A percentile compares a stretch with the other conserved stretches of the same genome.
These are phyloP conservation scores for Clohesyomyces aquaticus DNA, from an alignment of 495 filamentous ascomycete species.

Conservation along the genomic window DNA sequence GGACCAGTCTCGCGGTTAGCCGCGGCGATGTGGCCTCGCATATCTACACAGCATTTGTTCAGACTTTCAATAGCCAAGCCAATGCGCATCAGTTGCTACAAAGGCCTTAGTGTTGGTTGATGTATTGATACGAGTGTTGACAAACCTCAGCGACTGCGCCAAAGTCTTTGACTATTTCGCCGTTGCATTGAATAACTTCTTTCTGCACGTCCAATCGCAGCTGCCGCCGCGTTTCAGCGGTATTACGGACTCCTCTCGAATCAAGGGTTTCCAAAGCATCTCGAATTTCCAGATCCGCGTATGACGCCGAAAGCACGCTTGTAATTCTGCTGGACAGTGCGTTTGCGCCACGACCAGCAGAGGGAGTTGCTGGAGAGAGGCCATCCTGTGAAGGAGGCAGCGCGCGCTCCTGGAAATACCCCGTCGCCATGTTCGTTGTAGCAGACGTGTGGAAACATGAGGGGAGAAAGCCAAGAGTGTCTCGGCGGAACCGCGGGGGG, in stretches of 20 bases:
- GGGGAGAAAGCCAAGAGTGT: not conserved
- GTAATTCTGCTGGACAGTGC: conserved; percentile 76
- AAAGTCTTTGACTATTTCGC: conserved; percentile 86
- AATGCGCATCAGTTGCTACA: conserved; percentile 85
- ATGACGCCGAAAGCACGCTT: conserved; percentile 85
- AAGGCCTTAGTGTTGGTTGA: conserved; percentile 32
- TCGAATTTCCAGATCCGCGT: conserved; percentile 88
- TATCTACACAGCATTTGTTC: conserved; percentile 79
- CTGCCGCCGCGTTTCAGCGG: conserved; percentile 75
- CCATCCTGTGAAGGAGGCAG: conserved; percentile 32
- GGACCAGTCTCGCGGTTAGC: conserved; percentile 76
- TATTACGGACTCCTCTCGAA: conserved; percentile 70
- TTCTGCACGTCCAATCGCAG: conserved; percentile 85
- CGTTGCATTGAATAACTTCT: conserved; percentile 93
- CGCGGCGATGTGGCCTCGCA: conserved; percentile 73
- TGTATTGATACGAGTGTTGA: conserved; percentile 6
- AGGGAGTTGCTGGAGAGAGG: conserved; percentile 35
- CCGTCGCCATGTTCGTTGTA: conserved; percentile 16
- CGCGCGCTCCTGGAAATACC: conserved; percentile 41
- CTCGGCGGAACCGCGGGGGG: conserved; percentile 5
- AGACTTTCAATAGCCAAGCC: conserved; percentile 76
- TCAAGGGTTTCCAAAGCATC: conserved; percentile 82
- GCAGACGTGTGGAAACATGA: not conserved
- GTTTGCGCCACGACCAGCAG: conserved; percentile 50
- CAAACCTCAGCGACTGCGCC: conserved; percentile 85